Evolutionary conservation across 2,329 filamentous ascomycete genomes (phyloP).

Genomic region (Aschersonia sp.): DNA sequence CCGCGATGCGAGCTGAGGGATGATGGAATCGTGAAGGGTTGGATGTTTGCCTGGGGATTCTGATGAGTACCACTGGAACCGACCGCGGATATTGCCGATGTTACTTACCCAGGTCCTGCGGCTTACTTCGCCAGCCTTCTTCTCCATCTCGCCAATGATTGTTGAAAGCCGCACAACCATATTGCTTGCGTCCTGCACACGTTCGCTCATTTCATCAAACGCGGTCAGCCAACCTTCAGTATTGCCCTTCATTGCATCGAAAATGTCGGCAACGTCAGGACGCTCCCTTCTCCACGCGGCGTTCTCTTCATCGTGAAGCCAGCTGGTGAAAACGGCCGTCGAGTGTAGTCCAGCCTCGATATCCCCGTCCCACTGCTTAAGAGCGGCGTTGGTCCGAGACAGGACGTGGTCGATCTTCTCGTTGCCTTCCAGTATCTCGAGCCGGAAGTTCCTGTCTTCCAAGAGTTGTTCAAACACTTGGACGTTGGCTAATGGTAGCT

Average conservation of each 20-base stretch:
- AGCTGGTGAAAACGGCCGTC: slow-evolving; percentile 61
- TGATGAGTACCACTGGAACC: background rate
- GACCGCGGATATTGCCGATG: background rate
- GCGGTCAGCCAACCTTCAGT: slow-evolving; percentile 80
- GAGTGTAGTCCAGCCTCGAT: slow-evolving; percentile 63
- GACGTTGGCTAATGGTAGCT: slow-evolving; percentile 70
- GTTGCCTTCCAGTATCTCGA: slow-evolving; percentile 73
- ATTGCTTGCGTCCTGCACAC: slow-evolving; percentile 54
- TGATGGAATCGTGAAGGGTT: slow-evolving; percentile 8
- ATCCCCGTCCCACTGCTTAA: slow-evolving; percentile 68
- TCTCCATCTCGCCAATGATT: slow-evolving; percentile 75
- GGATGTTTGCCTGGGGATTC: slow-evolving; percentile 7
- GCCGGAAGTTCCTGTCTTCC: slow-evolving; percentile 67
- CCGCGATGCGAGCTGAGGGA: background rate
- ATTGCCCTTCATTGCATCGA: slow-evolving; percentile 82
- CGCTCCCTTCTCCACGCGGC: slow-evolving; percentile 47
- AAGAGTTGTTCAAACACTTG: slow-evolving; percentile 77
- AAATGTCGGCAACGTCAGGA: slow-evolving; percentile 53
- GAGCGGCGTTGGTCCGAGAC: slow-evolving; percentile 57
- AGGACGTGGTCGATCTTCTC: slow-evolving; percentile 84
- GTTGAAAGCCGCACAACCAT: slow-evolving; percentile 58
- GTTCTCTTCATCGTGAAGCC: slow-evolving; percentile 52
- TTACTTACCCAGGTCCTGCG: slow-evolving; percentile 55
- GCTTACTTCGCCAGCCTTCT: slow-evolving; percentile 70
- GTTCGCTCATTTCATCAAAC: slow-evolving; percentile 60